Base-by-base conservation (phyloP, 495 filamentous ascomycete species). In the Echria macrotheca region DNA sequence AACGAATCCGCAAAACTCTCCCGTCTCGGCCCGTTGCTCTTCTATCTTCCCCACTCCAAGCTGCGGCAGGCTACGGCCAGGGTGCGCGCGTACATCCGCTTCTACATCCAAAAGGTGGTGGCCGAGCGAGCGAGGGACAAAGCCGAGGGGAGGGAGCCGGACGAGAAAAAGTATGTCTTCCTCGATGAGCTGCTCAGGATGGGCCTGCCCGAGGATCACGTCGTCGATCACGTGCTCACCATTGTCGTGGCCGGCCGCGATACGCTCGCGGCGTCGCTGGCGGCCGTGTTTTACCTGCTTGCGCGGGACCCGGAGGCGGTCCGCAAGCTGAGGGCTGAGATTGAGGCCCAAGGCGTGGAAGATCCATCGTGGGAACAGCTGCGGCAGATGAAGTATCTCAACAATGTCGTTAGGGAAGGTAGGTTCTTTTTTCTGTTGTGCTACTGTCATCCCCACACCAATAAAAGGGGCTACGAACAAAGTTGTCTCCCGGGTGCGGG, bases 201-300 rank as follows among this genome's bases (percentile, higher is more conserved):
- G 4, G 54, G 59, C 4, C 51, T 65, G 44, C 24, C 63, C 11
- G 55, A 66, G 24, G 65, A 66, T 9, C 63, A 66, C 11, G 55
- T 69, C 9, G 57, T 70, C 6, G 70, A 69, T 23, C 69, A 77
- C 36, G 61, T 78, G 17, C 56, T 80, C 19, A 74, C 71, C 36
- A 70, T 85, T 24, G 66, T 84, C 4, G 57, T 78, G 0, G 82
- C 64, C 36, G 85, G 64, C 1, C 69, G 81, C 40, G 82, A 85
- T 53, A 84, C 83, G 2, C 84, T 80, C 0, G 80, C 81, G 2
- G 66, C 67, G 25, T 66, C 77, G 1, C 64, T 88, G 3, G 72
- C 75, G 14, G 79, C 77, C 10, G 68, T 74, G 1, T 86, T 88
- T 59, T 82, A 77, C 53, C 76, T 77, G 40, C 71, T 89, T 0